Conservation (phyloP, 108 stramenopile species). For the Ochromonas danica region DNA sequence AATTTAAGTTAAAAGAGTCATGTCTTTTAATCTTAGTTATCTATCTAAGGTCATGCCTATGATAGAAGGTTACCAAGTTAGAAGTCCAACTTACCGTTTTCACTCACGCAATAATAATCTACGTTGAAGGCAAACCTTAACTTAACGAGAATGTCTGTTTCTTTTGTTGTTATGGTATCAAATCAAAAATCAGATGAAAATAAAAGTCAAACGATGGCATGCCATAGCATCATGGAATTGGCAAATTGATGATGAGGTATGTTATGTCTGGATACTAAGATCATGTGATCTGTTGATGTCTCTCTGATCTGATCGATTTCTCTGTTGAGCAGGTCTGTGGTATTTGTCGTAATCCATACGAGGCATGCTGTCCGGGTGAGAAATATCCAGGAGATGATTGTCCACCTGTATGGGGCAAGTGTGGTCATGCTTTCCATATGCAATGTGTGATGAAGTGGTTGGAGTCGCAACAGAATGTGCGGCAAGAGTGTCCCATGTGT, state of each 20-base stretch:
- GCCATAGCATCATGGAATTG: conserved; percentile 60
- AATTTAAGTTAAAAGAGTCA: no score
- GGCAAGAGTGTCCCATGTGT: conserved; percentile 55
- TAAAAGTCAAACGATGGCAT: conserved; percentile 33
- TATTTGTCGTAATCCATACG: conserved; percentile 59
- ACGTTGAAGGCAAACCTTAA: no score
- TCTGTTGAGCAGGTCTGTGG: conserved; percentile 47
- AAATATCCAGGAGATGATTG: conserved; percentile 48
- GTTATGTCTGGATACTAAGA: neutral
- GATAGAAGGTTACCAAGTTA: no score
- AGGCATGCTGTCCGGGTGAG: conserved; percentile 62
- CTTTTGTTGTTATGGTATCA: no score
- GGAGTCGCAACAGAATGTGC: conserved; percentile 52
- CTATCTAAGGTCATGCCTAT: no score
- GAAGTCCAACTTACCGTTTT: no score
- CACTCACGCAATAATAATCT: no score
- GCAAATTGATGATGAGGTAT: conserved; percentile 56
- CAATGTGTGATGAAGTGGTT: conserved; percentile 77
- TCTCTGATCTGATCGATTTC: neutral
- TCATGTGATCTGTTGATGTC: neutral
- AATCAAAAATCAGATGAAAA: conserved; percentile 21
- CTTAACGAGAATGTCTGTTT: no score
- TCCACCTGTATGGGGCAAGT: conserved; percentile 68
- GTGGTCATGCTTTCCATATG: conserved; percentile 80
- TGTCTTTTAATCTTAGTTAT: no score